Percentiles rank a stretch among this genome's conserved stretches.
phyloP scores from a whole-genome alignment of 2,329 filamentous ascomycete species.

The Mariannaea elegans region DNA sequence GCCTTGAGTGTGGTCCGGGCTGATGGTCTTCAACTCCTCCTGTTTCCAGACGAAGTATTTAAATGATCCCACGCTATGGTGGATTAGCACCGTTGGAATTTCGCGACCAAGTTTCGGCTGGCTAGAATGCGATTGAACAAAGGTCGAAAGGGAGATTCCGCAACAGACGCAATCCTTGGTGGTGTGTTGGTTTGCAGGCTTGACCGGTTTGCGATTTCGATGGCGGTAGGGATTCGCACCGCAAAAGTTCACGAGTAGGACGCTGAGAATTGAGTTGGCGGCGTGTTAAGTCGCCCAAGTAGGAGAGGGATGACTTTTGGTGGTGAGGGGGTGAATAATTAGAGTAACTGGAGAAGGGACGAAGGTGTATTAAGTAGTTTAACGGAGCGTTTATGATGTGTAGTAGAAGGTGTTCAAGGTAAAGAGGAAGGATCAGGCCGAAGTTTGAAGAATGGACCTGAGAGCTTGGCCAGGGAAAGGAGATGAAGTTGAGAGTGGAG shows the following conservation, averaged over 20 bases:
- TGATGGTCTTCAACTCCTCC: constrained; percentile 21
- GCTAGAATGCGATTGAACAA: background rate
- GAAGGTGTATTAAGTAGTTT: constrained; percentile 18
- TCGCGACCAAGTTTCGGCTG: constrained; percentile 9
- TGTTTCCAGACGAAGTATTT: constrained; percentile 17
- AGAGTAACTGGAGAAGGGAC: constrained; percentile 3
- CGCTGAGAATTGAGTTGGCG: background rate
- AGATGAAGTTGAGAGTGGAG: constrained; percentile 15
- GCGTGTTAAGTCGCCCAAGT: constrained; percentile 4
- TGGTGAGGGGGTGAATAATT: constrained; percentile 7
- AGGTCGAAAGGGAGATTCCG: background rate
- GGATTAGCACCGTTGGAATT: background rate
- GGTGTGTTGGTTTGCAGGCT: background rate
- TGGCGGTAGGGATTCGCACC: background rate
- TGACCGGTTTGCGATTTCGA: background rate
- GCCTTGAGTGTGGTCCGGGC: constrained; percentile 19
- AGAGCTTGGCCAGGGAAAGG: constrained; percentile 9
- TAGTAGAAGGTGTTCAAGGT: background rate
- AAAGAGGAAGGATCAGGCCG: constrained; percentile 1
- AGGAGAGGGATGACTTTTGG: background rate
- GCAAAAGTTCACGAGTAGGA: background rate
- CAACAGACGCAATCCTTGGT: constrained; percentile 2
- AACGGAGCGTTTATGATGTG: background rate
- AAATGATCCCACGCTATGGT: constrained; percentile 5
- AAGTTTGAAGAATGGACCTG: background rate